Evolutionary conservation across 2,329 filamentous ascomycete species (phyloP).

Genomic region (Thielaviopsis ethacetica): DNA sequence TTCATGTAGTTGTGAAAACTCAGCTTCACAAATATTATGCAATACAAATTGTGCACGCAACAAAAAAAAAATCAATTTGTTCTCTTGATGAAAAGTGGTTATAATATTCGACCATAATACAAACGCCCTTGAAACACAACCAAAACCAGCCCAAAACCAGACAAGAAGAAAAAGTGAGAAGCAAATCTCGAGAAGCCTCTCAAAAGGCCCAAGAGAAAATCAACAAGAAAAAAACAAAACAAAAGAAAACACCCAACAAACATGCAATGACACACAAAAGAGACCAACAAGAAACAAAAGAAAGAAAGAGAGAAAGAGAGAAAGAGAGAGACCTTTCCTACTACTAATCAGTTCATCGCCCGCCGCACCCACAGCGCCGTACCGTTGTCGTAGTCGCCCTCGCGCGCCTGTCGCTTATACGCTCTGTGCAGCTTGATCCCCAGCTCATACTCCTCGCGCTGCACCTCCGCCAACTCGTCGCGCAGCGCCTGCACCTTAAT

Average conservation of each 20-base stretch:
- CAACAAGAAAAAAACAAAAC: no score
- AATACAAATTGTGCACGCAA: no score
- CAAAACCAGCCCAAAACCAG: not conserved
- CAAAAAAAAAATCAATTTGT: not conserved
- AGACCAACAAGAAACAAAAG: no score
- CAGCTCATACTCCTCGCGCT: constrained; percentile 61
- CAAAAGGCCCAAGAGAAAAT: no score
- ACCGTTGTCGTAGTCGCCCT: constrained; percentile 46
- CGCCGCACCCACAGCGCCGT: constrained; percentile 58
- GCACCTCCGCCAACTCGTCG: constrained; percentile 53
- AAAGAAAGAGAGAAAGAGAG: no score
- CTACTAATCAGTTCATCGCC: constrained; percentile 26
- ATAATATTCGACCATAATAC: not conserved
- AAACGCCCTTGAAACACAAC: not conserved
- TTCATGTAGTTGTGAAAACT: no score
- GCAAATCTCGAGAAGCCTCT: no score
- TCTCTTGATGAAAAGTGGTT: no score
- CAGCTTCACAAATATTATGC: no score
- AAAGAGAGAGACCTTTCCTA: no score
- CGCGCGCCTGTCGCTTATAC: constrained; percentile 57
- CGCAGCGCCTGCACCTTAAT: constrained; percentile 50
- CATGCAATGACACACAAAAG: no score
- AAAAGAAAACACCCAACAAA: no score
- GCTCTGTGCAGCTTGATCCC: constrained; percentile 59
- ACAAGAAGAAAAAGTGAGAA: not conserved